Evolutionary conservation across 2,329 filamentous ascomycete species (phyloP), one percentile per base, ranked within the genome.

Genomic region (Colletotrichum nymphaeae): DNA sequence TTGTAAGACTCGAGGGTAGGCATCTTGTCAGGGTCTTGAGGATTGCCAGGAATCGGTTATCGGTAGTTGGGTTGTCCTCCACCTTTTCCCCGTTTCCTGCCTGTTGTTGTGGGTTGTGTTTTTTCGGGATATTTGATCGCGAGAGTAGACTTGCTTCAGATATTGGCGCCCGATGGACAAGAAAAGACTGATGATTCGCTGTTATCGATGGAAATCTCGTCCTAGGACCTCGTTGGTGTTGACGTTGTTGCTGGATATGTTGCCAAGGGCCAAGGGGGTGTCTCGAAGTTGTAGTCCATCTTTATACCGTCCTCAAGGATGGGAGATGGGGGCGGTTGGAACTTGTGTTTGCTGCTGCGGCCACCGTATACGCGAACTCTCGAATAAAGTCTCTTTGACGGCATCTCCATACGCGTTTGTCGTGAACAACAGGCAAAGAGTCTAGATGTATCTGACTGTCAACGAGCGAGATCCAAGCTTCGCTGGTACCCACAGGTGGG

Each of bases 1-100:
- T 74, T 75, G 69, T 80, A 79, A 7, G 81, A 78, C 56, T 81
- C 74, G 24, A 83, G 74, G 57, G 78, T 66, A 6, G 79, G 76
- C 81, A 83, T 65, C 52, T 52, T 30, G 26, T n/a, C 8, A 11
- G 19, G 1, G 28, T 30, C 42, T 49, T 9, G 7, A 49, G 42
- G 19, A 9, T 22, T 49, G 5, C 7, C 16, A n/a, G 42, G 19
- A n/a, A 49, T 22, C 42, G 19, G 3, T 46, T 46, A 37, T 22
- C 5, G 16, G n/a, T 58, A 8, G 56, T 19, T 35, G 55, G 28
- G 5, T 58, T 19, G 9, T 62, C 6, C n/a, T 19, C 19, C 32
- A 42, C 59, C 12, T 46, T 32, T 7, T 32, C 24, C 19, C 11
- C n/a, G 2, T 22, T 5, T 28, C 35, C 12, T 30, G 42, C 37